Conservation (phyloP, 2,329 filamentous ascomycete genomes). For the Ophiostoma quercus region DNA sequence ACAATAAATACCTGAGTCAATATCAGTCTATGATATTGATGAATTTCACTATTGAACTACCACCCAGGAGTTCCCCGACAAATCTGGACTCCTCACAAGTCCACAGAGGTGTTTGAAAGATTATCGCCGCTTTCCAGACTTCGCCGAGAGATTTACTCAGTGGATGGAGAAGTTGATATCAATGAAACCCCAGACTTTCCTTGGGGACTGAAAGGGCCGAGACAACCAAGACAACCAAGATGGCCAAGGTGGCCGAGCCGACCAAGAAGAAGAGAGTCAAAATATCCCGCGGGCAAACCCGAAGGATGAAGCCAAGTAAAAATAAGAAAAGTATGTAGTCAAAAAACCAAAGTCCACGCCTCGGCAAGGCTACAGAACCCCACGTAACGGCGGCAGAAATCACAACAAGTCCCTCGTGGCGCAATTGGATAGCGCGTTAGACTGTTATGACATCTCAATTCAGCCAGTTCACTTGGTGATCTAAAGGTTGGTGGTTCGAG, state of each 20-base stretch:
- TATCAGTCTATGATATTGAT: not conserved
- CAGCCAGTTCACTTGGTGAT: not conserved
- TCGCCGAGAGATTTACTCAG: not conserved
- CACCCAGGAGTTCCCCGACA: not conserved
- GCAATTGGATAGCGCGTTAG: conserved; percentile 15
- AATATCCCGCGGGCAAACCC: not conserved
- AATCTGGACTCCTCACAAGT: not conserved
- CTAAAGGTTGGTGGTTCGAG: conserved; percentile 15
- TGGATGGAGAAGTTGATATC: not conserved
- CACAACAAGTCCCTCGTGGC: conserved; percentile 6
- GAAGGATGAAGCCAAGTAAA: not conserved
- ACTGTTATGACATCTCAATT: not conserved
- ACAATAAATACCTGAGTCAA: not conserved
- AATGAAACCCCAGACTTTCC: not conserved
- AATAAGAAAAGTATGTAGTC: not conserved
- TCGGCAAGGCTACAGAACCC: not conserved
- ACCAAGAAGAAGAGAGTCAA: not conserved
- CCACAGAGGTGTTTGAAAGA: no score
- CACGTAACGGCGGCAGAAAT: not conserved
- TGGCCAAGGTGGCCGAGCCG: not conserved
- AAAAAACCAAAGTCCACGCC: no score
- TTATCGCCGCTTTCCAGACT: not conserved
- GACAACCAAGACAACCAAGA: not conserved
- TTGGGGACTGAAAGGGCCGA: not conserved
- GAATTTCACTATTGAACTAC: not conserved